phyloP scores from a whole-genome alignment of 2,329 filamentous ascomycete species.

The Fusarium sp. region DNA sequence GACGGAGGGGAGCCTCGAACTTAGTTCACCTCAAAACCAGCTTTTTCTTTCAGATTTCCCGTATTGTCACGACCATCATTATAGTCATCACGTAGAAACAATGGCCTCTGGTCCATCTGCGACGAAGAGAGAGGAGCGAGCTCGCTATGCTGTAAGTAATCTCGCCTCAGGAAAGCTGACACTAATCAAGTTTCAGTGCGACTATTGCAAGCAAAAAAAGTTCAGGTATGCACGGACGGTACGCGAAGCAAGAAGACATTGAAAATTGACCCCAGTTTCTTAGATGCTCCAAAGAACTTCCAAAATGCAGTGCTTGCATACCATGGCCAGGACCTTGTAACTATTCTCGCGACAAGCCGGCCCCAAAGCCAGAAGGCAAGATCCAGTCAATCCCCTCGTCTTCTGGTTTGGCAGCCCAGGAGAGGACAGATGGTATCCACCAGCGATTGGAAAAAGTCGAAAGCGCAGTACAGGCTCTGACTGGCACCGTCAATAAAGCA shows the following conservation, averaged over 20 bases:
- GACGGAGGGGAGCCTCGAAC: background rate
- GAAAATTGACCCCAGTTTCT: no score
- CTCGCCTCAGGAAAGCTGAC: no score
- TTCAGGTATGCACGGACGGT: background rate
- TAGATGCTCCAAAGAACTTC: constrained; percentile 11
- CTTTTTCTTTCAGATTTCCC: no score
- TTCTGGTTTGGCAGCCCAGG: fast-evolving
- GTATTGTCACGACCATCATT: background rate
- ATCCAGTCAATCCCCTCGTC: fast-evolving
- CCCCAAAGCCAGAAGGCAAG: background rate
- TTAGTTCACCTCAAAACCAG: no score
- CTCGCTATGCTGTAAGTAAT: constrained; percentile 6
- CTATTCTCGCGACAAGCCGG: background rate
- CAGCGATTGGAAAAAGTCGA: background rate
- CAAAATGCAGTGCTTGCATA: constrained; percentile 2
- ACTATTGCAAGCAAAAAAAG: constrained; percentile 11
- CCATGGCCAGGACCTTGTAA: constrained; percentile 5
- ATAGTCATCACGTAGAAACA: fast-evolving
- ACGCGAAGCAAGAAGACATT: background rate
- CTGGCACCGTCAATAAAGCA: background rate
- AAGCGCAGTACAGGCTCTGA: background rate
- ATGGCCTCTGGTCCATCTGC: background rate
- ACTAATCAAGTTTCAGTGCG: background rate
- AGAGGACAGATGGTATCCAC: background rate
- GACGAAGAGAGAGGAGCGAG: fast-evolving